phyloP scores from a whole-genome alignment of 1,284 basidiomycete genomes.

The Ustilago sp. region DNA sequence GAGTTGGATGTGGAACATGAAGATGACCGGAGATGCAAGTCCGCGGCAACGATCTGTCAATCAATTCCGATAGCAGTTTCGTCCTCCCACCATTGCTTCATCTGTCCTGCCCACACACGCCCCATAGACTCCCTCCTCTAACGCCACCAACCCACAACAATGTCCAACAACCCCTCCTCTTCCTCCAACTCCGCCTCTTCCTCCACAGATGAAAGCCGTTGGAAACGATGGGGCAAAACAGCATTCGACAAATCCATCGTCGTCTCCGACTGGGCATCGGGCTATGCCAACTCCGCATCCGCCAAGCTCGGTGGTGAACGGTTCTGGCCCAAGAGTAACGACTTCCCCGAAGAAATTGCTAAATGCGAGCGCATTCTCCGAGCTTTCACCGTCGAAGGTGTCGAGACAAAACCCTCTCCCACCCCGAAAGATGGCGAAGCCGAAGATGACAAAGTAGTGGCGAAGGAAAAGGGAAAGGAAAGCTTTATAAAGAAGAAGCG shows the following conservation, averaged over 20 bases:
- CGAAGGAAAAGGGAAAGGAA: slow-evolving; percentile 45
- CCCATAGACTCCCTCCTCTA: neutral
- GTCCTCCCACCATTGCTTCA: neutral
- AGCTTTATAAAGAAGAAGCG: slow-evolving; percentile 68
- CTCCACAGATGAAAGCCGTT: slow-evolving; percentile 26
- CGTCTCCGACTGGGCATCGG: slow-evolving; percentile 64
- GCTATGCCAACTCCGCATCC: slow-evolving; percentile 62
- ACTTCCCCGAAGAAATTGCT: slow-evolving; percentile 72
- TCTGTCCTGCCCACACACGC: neutral
- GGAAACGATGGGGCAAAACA: slow-evolving; percentile 48
- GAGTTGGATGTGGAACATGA: neutral
- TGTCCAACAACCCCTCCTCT: slow-evolving; percentile 14
- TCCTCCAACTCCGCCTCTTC: slow-evolving; percentile 8
- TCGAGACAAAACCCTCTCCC: slow-evolving; percentile 46
- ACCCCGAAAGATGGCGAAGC: slow-evolving; percentile 49
- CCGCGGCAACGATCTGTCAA: neutral
- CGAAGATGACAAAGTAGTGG: slow-evolving; percentile 34
- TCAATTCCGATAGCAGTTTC: no score
- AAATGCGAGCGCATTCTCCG: slow-evolving; percentile 73
- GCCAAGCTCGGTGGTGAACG: slow-evolving; percentile 71
- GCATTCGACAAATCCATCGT: slow-evolving; percentile 61
- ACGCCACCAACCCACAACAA: neutral
- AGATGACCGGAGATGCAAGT: slow-evolving; percentile 3
- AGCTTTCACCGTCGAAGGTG: slow-evolving; percentile 60
- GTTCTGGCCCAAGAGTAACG: slow-evolving; percentile 73